Base-by-base conservation (phyloP, 2,329 filamentous ascomycete genomes). In the Penicillium sp. region DNA sequence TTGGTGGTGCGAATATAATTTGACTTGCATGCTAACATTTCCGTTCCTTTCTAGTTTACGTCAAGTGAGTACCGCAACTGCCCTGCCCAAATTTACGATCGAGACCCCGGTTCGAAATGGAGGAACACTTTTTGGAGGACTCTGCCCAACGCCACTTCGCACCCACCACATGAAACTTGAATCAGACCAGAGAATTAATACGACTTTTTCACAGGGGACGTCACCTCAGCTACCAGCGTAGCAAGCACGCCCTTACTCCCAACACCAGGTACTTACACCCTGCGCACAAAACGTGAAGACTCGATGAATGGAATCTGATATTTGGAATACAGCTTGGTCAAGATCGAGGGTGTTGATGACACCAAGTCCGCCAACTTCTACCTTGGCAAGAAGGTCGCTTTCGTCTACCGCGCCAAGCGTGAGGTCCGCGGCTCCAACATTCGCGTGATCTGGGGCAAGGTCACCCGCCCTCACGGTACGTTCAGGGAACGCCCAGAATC, bases 371-470 rank as follows among this genome's bases (percentile, higher is more conserved):
- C 94, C 80, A 90, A 88, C 82, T 97, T 97, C 89, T 99, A 99
- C 84, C 84, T 91, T 67, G 94, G 94, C 82, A 99, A 99, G 89
- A 92, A 92, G 83, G 87, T 97, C 78, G 94, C 94, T 78, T 99
- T 92, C 81, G 92, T 99, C 81, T 99, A 97, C 87, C 91, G 92
- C 76, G 93, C 88, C 71, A 88, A 90, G 81, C 92, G 88, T 82
- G 91, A 96, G 84, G 85, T 96, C 75, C 90, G 93, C 74, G 94
- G 94, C 77, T 93, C 92, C 79, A 97, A 97, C 88, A 95, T 97
- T 82, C 88, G 93, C 76, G 89, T 97, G 71, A 97, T 97, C 84
- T 97, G 92, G 92, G 93, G 93, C 84, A 97, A 96, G 85, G 88
- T 97, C 77, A 96, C 91, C 77, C 85, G 92, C 76, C 88, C 92